Conservation (phyloP, 164 flowering plant genomes). For the Vitis vinifera region DNA sequence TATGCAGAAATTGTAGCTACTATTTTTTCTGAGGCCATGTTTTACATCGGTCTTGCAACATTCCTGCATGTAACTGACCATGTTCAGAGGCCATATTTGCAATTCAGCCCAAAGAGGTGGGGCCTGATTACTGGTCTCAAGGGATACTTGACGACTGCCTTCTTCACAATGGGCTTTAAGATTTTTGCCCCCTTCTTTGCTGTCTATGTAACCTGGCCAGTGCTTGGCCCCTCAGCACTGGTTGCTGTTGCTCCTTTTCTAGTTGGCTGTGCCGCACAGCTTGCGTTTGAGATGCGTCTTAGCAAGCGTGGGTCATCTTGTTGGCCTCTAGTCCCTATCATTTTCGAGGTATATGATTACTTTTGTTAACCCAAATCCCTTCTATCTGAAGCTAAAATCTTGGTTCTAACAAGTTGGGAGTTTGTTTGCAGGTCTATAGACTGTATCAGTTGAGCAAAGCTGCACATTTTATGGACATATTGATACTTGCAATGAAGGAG, state of each 20-base stretch:
- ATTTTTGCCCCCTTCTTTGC: constrained; percentile 63
- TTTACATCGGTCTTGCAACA: constrained; percentile 64
- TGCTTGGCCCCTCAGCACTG: constrained; percentile 55
- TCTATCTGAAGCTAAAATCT: not conserved
- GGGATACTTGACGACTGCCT: constrained; percentile 70
- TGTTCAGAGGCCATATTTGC: constrained; percentile 73
- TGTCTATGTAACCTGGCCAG: constrained; percentile 71
- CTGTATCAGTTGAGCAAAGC: constrained; percentile 79
- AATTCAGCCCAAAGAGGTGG: constrained; percentile 80
- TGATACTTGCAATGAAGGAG: constrained; percentile 56
- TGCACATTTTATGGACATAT: constrained; percentile 53
- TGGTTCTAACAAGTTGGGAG: constrained; percentile 2
- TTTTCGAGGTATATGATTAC: constrained; percentile 66
- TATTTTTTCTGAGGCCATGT: constrained; percentile 50
- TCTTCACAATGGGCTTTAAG: constrained; percentile 71
- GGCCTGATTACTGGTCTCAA: constrained; percentile 86
- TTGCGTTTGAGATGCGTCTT: constrained; percentile 54
- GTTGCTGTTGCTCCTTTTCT: constrained; percentile 77
- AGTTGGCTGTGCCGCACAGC: constrained; percentile 65
- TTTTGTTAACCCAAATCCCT: not conserved
- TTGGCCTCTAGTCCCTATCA: constrained; percentile 90
- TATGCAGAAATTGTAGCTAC: constrained; percentile 62
- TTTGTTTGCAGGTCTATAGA: constrained; percentile 64
- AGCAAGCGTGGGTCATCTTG: constrained; percentile 57
- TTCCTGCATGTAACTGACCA: constrained; percentile 60